phyloP scores from a whole-genome alignment of 345 rosid species.

The Heritiera littoralis region DNA sequence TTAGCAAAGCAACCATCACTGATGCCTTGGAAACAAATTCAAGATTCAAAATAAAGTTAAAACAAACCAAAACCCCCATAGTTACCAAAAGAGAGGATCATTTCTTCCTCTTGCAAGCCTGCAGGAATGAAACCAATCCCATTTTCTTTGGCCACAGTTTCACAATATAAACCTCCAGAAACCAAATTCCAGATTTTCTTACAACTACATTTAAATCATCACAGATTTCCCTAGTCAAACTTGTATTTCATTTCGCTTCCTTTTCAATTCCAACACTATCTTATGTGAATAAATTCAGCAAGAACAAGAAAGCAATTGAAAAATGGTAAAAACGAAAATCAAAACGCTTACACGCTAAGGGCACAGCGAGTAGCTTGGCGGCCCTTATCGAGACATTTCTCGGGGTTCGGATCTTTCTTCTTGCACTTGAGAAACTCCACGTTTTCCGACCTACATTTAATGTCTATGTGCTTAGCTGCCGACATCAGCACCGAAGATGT shows the following conservation, averaged over 20 bases:
- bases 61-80: background rate
- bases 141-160: background rate
- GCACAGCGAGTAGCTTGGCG: slow-evolving; percentile 95
- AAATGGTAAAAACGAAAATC: background rate
- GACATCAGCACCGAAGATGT: slow-evolving; percentile 90
- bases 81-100: background rate
- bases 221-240: background rate
- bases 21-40: background rate
- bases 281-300: background rate
- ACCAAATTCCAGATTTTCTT: background rate
- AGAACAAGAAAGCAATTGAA: background rate
- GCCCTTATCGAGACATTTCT: slow-evolving; percentile 96
- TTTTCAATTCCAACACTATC: slow-evolving; percentile 7
- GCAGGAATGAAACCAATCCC: background rate
- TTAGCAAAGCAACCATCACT: background rate
- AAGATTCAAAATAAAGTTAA: background rate
- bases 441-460: slow-evolving; percentile 70
- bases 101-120: background rate
- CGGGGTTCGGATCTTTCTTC: slow-evolving; percentile 96
- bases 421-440: slow-evolving; percentile 92
- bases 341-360: slow-evolving; percentile 68
- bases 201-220: background rate
- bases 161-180: background rate
- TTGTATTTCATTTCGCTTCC: background rate
- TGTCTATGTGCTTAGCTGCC: slow-evolving; percentile 79